Evolutionary conservation across 305 asterid genomes (phyloP).

Genomic region (Fraxinus latifolia): DNA sequence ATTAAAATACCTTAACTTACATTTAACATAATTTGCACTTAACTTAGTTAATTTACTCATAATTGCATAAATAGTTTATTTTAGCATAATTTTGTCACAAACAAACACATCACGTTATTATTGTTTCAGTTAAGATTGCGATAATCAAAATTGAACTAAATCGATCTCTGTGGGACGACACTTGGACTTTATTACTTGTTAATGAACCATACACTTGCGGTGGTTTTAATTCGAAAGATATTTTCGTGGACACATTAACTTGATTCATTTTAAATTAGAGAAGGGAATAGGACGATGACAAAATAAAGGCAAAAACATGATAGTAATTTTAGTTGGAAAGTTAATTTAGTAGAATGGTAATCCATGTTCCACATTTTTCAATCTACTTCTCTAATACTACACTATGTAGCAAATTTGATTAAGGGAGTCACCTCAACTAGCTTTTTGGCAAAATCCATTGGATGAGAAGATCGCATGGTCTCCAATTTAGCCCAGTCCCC

Average conservation of each 20-base stretch:
- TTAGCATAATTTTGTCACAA: too few species aligned
- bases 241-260: background rate
- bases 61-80: too few species aligned
- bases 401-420: background rate
- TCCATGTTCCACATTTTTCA: constrained; percentile 6
- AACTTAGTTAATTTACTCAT: too few species aligned
- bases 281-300: background rate
- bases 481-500: constrained; percentile 97
- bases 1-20: too few species aligned
- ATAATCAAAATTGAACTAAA: too few species aligned
- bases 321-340: background rate
- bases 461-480: constrained; percentile 93
- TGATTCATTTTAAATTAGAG: background rate
- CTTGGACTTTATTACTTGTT: too few species aligned
- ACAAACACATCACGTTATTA: too few species aligned
- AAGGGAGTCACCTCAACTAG: constrained; percentile 58
- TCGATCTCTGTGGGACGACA: too few species aligned
- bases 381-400: constrained; percentile 4
- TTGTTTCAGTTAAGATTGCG: too few species aligned
- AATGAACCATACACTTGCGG: too few species aligned
- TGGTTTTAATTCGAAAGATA: too few species aligned
- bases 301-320: background rate
- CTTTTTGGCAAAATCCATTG: constrained; percentile 80
- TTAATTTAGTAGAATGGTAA: background rate
- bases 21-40: too few species aligned